These are phyloP conservation scores for Globisporangium spiculum DNA, from an alignment of 352 stramenopile species.

Conservation along the genomic window DNA sequence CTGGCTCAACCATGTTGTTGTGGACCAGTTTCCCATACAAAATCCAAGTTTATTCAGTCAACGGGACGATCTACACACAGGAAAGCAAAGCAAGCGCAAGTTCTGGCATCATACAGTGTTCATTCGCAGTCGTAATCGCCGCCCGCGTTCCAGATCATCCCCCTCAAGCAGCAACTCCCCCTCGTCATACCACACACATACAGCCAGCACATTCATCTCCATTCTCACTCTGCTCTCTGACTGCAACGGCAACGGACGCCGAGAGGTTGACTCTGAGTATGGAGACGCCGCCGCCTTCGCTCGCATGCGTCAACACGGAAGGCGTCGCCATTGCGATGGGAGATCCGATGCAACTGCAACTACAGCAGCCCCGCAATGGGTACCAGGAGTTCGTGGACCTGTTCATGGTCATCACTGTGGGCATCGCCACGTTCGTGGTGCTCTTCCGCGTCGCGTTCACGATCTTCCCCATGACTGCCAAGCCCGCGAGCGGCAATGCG, in stretches of 20 bases:
- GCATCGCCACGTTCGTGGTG: slow-evolving; percentile 57
- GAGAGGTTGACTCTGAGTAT: not conserved
- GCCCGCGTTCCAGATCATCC: not conserved
- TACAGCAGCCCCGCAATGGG: slow-evolving; percentile 1
- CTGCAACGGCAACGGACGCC: not conserved
- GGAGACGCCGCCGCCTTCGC: not conserved
- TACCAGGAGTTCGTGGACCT: slow-evolving; percentile 53
- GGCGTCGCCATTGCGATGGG: not conserved
- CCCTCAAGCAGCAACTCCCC: not conserved
- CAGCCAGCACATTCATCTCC: not conserved
- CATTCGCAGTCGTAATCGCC: slow-evolving; percentile 6
- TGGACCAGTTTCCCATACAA: not conserved
- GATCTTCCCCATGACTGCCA: slow-evolving; percentile 29
- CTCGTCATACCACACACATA: not conserved
- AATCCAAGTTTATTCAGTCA: not conserved
- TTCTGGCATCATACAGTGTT: not conserved
- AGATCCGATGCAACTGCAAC: not conserved
- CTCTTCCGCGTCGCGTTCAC: slow-evolving; percentile 66
- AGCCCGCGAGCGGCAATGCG: not conserved
- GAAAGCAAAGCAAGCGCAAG: not conserved
- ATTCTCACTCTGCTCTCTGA: not conserved
- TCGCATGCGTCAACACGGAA: not conserved
- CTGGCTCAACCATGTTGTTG: not conserved
- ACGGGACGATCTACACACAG: not conserved
- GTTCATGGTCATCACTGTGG: slow-evolving; percentile 65